A percentile compares a stretch with the other conserved stretches of the same genome.
Conservation (phyloP, 768 basidiomycete species). For the Suillus lakei region DNA sequence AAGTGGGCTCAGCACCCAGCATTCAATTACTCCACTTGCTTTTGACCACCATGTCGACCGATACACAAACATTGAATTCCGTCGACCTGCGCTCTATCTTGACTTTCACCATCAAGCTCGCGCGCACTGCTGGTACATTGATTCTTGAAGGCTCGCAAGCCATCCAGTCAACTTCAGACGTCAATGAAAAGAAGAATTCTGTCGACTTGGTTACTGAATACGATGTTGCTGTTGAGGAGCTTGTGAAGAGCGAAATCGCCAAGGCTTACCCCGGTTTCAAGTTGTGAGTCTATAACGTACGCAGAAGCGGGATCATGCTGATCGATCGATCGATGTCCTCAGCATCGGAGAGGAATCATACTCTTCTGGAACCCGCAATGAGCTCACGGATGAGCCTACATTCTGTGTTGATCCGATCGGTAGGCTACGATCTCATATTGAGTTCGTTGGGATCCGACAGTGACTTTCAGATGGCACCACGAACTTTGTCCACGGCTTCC, state of each 20-base stretch:
- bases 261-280: constrained; percentile 73
- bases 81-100: constrained; percentile 65
- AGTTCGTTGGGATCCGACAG: not conserved
- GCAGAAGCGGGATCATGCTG: not conserved
- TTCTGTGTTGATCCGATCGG: constrained; percentile 98
- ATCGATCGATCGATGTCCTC: constrained; percentile 7
- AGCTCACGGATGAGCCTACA: constrained; percentile 86
- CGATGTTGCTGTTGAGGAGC: constrained; percentile 88
- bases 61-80: constrained; percentile 33
- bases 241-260: constrained; percentile 73
- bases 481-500: constrained; percentile 87
- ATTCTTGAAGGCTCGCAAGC: constrained; percentile 80
- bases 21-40: not conserved
- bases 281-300: constrained; percentile 62
- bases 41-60: constrained; percentile 31
- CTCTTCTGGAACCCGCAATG: constrained; percentile 68
- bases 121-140: constrained; percentile 72
- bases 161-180: constrained; percentile 62
- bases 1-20: not conserved
- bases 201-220: constrained; percentile 96
- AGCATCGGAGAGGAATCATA: constrained; percentile 97
- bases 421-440: constrained; percentile 31
- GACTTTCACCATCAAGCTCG: constrained; percentile 70
- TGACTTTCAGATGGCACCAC: constrained; percentile 74
- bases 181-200: constrained; percentile 90